Percentiles rank a stretch among this genome's conserved stretches.
Conservation (phyloP, 805 yeast species). For the Myxozyma sirexii region DNA sequence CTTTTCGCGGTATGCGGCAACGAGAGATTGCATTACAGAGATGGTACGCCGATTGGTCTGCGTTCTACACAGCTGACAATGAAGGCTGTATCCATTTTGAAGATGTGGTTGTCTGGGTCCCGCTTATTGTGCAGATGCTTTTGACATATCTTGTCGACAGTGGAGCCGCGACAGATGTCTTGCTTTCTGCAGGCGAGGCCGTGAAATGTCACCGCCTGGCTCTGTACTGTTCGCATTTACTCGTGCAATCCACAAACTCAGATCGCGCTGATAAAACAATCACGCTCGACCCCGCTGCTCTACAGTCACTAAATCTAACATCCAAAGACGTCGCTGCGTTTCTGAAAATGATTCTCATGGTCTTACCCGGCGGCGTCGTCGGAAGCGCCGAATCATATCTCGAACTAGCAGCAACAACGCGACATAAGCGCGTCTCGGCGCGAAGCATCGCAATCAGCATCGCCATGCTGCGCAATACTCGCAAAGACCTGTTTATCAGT, state of each 20-base stretch:
- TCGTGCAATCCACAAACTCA: not conserved
- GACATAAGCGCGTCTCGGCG: not conserved
- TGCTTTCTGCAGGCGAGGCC: not conserved
- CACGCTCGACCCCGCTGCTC: not conserved
- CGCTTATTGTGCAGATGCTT: slow-evolving; percentile 3
- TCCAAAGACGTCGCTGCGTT: slow-evolving; percentile 6
- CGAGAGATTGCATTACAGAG: slow-evolving; percentile 4
- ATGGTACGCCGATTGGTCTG: slow-evolving; percentile 10
- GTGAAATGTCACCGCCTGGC: slow-evolving; percentile 10
- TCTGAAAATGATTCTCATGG: slow-evolving; percentile 5
- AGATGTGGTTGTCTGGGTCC: not conserved
- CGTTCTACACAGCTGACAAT: not conserved
- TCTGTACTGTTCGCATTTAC: slow-evolving; percentile 8
- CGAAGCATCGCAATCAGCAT: not conserved
- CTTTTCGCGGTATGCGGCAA: slow-evolving; percentile 4
- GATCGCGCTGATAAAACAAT: not conserved
- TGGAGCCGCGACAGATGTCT: not conserved
- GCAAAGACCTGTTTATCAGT: not conserved
- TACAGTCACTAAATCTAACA: not conserved
- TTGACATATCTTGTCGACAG: not conserved
- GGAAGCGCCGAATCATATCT: not conserved
- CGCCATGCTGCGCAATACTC: not conserved
- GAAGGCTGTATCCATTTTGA: not conserved
- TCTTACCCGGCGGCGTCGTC: slow-evolving; percentile 9
- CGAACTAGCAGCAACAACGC: not conserved